A percentile compares a stretch with the other conserved stretches of the same genome.
Conservation (phyloP, 2,329 filamentous ascomycete genomes). For the Phyllosticta capitalensis region DNA sequence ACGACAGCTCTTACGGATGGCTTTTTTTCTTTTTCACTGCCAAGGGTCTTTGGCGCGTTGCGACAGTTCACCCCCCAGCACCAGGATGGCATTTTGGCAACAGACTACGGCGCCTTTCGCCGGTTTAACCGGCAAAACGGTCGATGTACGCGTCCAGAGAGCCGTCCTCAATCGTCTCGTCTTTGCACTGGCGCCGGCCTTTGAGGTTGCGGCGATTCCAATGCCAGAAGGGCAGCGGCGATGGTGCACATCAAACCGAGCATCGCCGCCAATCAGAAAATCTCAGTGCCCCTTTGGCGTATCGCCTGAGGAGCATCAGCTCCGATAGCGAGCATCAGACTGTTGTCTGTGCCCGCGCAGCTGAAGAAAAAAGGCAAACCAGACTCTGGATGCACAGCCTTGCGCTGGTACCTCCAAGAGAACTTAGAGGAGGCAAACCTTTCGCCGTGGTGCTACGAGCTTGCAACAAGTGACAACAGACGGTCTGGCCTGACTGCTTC, state of each 20-base stretch:
- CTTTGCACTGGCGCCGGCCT: not conserved
- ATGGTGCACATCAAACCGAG: not conserved
- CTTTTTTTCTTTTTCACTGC: not conserved
- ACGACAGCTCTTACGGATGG: not conserved
- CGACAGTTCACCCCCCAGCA: not conserved
- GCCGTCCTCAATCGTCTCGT: not conserved
- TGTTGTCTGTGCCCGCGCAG: not conserved
- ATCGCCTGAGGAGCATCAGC: not conserved
- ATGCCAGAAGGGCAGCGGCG: not conserved
- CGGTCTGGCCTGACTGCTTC: too few species aligned
- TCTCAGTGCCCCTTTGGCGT: not conserved
- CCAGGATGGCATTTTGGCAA: not conserved
- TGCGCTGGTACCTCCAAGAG: not conserved
- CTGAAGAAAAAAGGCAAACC: not conserved
- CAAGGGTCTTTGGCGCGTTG: not conserved
- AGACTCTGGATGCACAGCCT: not conserved
- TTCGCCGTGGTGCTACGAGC: not conserved
- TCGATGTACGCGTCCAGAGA: not conserved
- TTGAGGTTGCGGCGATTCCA: not conserved
- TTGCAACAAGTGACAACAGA: too few species aligned
- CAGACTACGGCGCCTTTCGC: not conserved
- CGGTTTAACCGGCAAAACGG: not conserved
- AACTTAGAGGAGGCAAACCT: not conserved
- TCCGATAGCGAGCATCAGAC: not conserved
- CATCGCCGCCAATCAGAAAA: not conserved